These are phyloP conservation scores for Odontarrhena argentea DNA, from an alignment of 345 rosid genomes.

Conservation along the genomic window DNA sequence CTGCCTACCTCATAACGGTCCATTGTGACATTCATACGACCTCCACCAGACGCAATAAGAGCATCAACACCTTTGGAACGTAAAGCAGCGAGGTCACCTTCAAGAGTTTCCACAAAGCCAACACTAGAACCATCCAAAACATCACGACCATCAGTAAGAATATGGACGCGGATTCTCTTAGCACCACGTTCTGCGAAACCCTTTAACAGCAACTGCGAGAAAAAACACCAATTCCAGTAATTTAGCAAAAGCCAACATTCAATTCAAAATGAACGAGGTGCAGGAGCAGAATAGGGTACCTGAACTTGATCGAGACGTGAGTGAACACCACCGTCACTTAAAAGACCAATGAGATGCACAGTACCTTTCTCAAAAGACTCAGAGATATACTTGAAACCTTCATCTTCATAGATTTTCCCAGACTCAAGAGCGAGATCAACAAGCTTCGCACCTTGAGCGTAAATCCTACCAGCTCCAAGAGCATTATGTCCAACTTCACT, in stretches of 20 bases:
- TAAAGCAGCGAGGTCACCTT: constrained; percentile 60
- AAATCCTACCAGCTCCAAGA: constrained; percentile 95
- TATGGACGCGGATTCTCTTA: constrained; percentile 87
- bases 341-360: constrained; percentile 77
- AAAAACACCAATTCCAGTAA: background rate
- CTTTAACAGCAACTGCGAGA: constrained; percentile 70
- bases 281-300: constrained; percentile 40
- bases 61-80: constrained; percentile 85
- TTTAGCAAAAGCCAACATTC: background rate
- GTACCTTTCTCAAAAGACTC: constrained; percentile 65
- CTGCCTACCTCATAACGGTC: constrained; percentile 88
- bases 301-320: constrained; percentile 93
- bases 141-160: constrained; percentile 98
- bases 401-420: constrained; percentile 78
- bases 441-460: constrained; percentile 98
- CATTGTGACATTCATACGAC: constrained; percentile 97
- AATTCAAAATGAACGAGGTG: background rate
- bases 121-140: constrained; percentile 95
- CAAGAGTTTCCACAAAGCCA: constrained; percentile 84
- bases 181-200: constrained; percentile 86
- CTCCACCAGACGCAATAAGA: constrained; percentile 95
- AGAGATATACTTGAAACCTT: constrained; percentile 76
- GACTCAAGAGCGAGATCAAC: constrained; percentile 90
- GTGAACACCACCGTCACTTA: constrained; percentile 98
- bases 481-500: constrained; percentile 99